Evolutionary conservation across 1,284 basidiomycete species (phyloP).

Genomic region (Tilletia walkeri): DNA sequence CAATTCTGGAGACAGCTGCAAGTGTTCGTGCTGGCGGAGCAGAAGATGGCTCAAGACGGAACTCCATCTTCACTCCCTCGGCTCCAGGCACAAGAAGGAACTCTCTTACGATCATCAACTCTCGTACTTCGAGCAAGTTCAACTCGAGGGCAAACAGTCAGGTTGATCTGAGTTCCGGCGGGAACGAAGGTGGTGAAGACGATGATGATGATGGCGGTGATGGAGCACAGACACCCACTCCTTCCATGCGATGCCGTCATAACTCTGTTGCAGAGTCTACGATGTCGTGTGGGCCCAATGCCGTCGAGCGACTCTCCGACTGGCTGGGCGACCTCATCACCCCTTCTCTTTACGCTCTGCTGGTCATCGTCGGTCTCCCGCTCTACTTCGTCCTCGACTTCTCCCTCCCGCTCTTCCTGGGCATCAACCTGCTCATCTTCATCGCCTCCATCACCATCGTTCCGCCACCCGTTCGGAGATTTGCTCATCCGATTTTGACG

Average conservation of each 20-base stretch:
- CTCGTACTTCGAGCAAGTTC: background rate
- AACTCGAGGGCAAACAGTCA: conserved; percentile 1
- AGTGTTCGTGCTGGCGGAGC: conserved; percentile 12
- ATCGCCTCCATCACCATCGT: conserved; percentile 38
- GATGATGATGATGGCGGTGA: background rate
- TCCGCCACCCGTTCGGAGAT: conserved; percentile 35
- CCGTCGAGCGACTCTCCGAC: conserved; percentile 37
- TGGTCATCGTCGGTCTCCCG: conserved; percentile 39
- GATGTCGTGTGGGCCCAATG: conserved; percentile 27
- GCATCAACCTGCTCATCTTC: conserved; percentile 43
- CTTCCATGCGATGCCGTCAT: conserved; percentile 6
- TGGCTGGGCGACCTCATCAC: conserved; percentile 33
- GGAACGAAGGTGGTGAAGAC: conserved; percentile 19
- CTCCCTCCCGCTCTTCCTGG: conserved; percentile 43
- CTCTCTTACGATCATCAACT: conserved; percentile 11
- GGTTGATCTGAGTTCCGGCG: background rate
- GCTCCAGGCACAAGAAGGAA: conserved; percentile 14
- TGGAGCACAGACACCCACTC: background rate
- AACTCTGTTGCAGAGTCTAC: conserved; percentile 17
- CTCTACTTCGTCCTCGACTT: conserved; percentile 38
- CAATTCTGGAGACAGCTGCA: conserved; percentile 19
- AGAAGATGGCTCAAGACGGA: conserved; percentile 15
- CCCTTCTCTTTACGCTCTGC: conserved; percentile 27
- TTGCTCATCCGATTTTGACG: conserved; percentile 45
- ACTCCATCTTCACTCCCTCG: conserved; percentile 13